Base-by-base conservation (phyloP, 1,284 basidiomycete species). In the Malassezia globosa region DNA sequence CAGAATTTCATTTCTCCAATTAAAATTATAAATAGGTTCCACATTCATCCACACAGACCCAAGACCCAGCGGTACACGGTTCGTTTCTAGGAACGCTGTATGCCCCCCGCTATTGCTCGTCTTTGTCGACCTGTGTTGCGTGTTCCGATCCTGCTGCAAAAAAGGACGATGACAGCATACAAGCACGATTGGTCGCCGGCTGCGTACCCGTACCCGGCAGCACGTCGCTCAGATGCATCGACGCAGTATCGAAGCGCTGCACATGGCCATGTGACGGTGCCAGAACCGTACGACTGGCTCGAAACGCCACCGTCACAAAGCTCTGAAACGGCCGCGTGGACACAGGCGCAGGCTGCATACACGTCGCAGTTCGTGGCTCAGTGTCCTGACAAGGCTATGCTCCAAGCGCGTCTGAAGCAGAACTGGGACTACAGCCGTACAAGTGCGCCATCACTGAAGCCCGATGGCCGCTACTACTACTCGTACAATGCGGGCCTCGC, bases 241-340 rank as follows among this genome's bases (percentile, higher is more conserved):
- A 41, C 47, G 13, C 59, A 57, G 16, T 69, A 68, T 55, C 57
- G 59, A 43, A 64, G 59, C 22, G 47, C 45, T 1, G 48, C 56
- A 19, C 47, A 64, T 18, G 66, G 67, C 19, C 43, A 63, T 33
- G 63, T 69, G 27, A 55, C 54, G 24, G 64, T 71, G 13, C 56
- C 61, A 5, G 63, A 67, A 14, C 68, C 68, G 14, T 71, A 71
- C 54, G 50, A 57, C 40, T 71, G 66, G 66, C 62, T 71, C 25
- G 66, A 71, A 45, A 54, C 54, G 38, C 68, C 68, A 3, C 62
- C 66, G 16, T 62, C 56, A 3, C 58, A 69, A 41, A 61, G 58
- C 19, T 19, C 52, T 18, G 66, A 71, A 47, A 71, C 68, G 36
- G 64, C 61, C 37, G 56, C 56, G 2, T 71, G 59, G 59, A 59